These are phyloP conservation scores for Neocucurbitaria cava DNA, from an alignment of 2,329 filamentous ascomycete genomes.

Conservation along the genomic window DNA sequence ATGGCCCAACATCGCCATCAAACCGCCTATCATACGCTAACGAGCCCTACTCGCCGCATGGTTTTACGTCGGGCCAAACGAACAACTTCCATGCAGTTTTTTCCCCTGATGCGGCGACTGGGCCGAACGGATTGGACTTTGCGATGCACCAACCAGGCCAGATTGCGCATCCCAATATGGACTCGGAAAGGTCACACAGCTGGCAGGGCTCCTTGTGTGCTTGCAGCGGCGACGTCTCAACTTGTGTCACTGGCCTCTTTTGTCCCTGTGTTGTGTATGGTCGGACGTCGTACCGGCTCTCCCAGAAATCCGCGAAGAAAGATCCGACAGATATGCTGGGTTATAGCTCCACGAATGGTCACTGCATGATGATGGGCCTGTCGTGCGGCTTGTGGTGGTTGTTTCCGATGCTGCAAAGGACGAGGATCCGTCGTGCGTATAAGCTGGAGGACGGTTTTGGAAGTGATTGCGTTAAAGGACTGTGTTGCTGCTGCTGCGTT, in stretches of 20 bases:
- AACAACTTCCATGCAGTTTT: slow-evolving; percentile 42
- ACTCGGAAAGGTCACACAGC: slow-evolving; percentile 21
- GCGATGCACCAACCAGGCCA: slow-evolving; percentile 48
- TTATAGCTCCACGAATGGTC: slow-evolving; percentile 45
- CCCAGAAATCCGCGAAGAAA: slow-evolving; percentile 45
- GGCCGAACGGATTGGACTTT: slow-evolving; percentile 49
- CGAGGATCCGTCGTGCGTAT: slow-evolving; percentile 52
- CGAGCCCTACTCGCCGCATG: slow-evolving; percentile 45
- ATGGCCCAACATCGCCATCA: slow-evolving; percentile 6
- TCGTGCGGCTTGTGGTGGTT: slow-evolving; percentile 49
- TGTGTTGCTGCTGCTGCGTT: slow-evolving; percentile 53
- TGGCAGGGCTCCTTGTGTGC: slow-evolving; percentile 46
- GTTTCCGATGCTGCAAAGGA: slow-evolving; percentile 47
- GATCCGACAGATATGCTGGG: slow-evolving; percentile 52
- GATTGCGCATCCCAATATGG: slow-evolving; percentile 53
- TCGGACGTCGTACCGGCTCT: slow-evolving; percentile 53
- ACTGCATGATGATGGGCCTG: slow-evolving; percentile 49
- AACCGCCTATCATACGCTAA: slow-evolving; percentile 24
- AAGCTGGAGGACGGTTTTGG: slow-evolving; percentile 49
- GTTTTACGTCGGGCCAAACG: slow-evolving; percentile 28
- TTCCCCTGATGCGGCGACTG: slow-evolving; percentile 44
- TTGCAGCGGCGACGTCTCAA: slow-evolving; percentile 44
- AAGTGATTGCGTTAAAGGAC: slow-evolving; percentile 44
- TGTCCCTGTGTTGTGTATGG: slow-evolving; percentile 55
- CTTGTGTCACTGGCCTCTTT: slow-evolving; percentile 50